These are phyloP conservation scores for Neospora caninum DNA, from an alignment of 169 alveolate species.

Conservation along the genomic window DNA sequence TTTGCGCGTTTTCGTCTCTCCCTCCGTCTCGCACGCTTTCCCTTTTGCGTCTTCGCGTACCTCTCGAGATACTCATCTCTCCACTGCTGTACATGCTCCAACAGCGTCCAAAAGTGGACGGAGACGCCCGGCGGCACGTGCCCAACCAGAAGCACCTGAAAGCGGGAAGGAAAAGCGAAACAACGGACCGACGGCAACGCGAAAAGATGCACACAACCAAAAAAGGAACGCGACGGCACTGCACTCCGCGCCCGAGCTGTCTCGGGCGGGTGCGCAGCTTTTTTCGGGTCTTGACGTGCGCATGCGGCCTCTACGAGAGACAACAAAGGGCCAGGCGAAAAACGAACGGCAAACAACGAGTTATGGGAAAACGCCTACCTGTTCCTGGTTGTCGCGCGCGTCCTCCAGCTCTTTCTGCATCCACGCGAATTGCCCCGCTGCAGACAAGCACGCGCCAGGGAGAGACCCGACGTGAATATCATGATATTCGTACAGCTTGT, in stretches of 20 bases:
- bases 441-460: not conserved
- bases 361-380: not conserved
- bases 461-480: no score
- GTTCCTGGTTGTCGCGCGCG: conserved; percentile 16
- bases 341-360: no score
- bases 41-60: not conserved
- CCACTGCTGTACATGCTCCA: conserved; percentile 21
- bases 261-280: no score
- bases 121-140: not conserved
- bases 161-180: not conserved
- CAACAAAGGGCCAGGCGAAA: no score
- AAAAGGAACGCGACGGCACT: no score
- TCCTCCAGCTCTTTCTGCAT: conserved; percentile 7
- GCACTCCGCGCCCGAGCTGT: no score
- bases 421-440: conserved; percentile 21
- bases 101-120: not conserved
- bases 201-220: no score
- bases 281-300: no score
- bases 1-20: no score
- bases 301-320: no score
- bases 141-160: not conserved
- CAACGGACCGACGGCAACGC: not conserved
- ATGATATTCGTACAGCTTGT: no score
- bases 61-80: not conserved
- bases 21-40: no score